These are phyloP conservation scores for Colletotrichum spaethianum DNA, from an alignment of 2,329 filamentous ascomycete genomes.

Conservation along the genomic window DNA sequence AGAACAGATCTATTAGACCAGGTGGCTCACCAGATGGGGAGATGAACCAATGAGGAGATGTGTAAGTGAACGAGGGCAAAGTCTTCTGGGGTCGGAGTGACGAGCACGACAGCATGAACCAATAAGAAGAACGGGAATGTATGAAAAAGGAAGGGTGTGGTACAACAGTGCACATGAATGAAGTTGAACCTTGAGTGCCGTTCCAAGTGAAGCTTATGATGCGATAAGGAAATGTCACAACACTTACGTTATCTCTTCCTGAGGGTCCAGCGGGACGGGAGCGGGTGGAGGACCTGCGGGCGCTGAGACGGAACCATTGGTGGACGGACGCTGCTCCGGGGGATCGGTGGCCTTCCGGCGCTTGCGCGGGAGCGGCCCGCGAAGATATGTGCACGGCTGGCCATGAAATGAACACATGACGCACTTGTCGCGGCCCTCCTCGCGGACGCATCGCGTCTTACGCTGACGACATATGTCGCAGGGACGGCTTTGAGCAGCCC, in stretches of 20 bases:
- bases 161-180: not conserved
- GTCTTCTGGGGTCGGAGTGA: not conserved
- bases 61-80: not conserved
- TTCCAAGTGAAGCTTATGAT: not conserved
- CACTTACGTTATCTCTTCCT: constrained; percentile 42
- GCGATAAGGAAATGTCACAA: not conserved
- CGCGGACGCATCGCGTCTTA: constrained; percentile 76
- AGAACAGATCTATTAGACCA: constrained; percentile 12
- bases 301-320: constrained; percentile 36
- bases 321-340: constrained; percentile 41
- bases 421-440: constrained; percentile 71
- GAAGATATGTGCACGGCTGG: constrained; percentile 76
- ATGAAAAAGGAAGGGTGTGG: constrained; percentile 22
- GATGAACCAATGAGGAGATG: not conserved
- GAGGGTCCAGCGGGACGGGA: constrained; percentile 36
- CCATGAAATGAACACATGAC: constrained; percentile 77
- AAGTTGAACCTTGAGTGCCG: not conserved
- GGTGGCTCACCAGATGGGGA: not conserved
- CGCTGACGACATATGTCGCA: constrained; percentile 76
- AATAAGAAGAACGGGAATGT: constrained; percentile 5
- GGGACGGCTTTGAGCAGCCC: constrained; percentile 54
- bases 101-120: not conserved
- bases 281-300: constrained; percentile 24
- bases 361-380: constrained; percentile 52
- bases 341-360: constrained; percentile 46